Evolutionary conservation across 805 yeast species (phyloP), one percentile per base, ranked within the genome.

Genomic region (Kockiozyma suomiensis): DNA sequence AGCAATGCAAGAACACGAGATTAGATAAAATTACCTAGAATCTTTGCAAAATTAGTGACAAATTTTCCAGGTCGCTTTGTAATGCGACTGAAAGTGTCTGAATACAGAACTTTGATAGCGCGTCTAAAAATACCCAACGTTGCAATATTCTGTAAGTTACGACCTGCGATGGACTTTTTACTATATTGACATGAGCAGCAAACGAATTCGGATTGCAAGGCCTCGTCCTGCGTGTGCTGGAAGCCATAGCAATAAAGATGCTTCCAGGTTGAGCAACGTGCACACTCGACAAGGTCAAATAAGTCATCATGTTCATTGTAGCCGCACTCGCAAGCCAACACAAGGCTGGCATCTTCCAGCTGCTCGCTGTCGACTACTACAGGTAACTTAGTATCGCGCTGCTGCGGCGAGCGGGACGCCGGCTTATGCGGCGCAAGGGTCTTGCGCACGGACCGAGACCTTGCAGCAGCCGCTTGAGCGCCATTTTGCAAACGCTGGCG

Each of bases 231-330:
- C 8, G 52, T 43, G 26, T 42, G 41, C 28, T 45, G 45, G 32
- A 45, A 64, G 13, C 67, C 67, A 41, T 64, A 64, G 53, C 67
- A 64, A 42, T 28, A 33, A 15, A 64, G 32, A 32, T 64, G 67
- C 37, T 54, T 54, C 67, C 67, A 64, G 33, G 23, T 21, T 10
- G 23, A 10, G 52, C 67, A 64, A 19, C 38, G 37, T 3, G 50
- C 50, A 50, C 67, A 64, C 45, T 64, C 67, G 12, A 62, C 65
- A 10, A 59, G 54, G 28, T 55, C 66, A 42, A 35, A 62, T 23
- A 32, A 23, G n/a, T 42, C 62, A 43, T 61, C 56, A 10, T 50
- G 51, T 12, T 32, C 54, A 41, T 53, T 40, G 38, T 53, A 47
- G 10, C 59, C 59, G 26, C 65, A 62, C 26, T 62, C 62, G 57